These are phyloP conservation scores for Calonectria hongkongensis DNA, from an alignment of 2,329 filamentous ascomycete species.

Conservation along the genomic window DNA sequence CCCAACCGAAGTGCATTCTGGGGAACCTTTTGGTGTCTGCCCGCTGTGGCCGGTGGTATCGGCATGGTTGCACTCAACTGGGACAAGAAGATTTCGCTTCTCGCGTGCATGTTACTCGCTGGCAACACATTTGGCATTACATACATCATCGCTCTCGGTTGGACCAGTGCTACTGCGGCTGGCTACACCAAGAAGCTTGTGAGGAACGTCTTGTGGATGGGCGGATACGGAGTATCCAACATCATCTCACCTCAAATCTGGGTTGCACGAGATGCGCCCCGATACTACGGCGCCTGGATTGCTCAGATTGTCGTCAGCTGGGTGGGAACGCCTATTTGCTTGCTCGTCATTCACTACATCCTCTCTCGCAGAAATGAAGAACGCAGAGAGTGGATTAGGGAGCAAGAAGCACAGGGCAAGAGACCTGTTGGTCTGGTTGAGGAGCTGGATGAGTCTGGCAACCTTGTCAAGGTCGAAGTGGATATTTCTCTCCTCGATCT, in stretches of 20 bases:
- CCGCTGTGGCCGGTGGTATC: conserved; percentile 48
- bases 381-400: conserved; percentile 36
- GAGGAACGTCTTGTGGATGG: conserved; percentile 61
- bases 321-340: conserved; percentile 41
- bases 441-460: conserved; percentile 37
- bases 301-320: conserved; percentile 48
- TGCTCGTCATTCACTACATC: conserved; percentile 33
- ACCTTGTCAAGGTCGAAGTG: conserved; percentile 45
- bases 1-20: conserved; percentile 48
- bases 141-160: conserved; percentile 44
- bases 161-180: conserved; percentile 28
- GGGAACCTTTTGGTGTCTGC: conserved; percentile 49
- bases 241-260: conserved; percentile 62
- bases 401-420: conserved; percentile 41
- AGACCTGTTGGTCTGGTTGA: conserved; percentile 34
- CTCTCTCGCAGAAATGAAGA: conserved; percentile 34
- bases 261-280: conserved; percentile 38
- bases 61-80: conserved; percentile 49
- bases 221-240: conserved; percentile 59
- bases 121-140: conserved; percentile 45
- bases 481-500: conserved; percentile 48
- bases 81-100: conserved; percentile 55
- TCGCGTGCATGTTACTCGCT: conserved; percentile 44
- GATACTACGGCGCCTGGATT: conserved; percentile 48
- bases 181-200: conserved; percentile 66